phyloP scores from a whole-genome alignment of 148 eudicot species.

The Diospyros kaki region DNA sequence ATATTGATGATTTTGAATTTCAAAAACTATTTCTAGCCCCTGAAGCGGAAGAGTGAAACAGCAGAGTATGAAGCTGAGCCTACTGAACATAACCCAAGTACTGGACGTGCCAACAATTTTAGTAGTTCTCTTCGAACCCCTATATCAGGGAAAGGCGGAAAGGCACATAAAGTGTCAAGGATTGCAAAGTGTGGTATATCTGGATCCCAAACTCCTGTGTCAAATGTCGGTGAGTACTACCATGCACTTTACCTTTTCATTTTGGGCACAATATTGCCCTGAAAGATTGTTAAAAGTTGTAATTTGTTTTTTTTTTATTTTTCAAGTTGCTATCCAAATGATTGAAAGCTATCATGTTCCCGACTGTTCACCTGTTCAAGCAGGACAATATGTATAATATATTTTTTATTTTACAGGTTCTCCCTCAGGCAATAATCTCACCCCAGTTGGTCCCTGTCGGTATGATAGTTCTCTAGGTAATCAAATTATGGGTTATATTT shows the following conservation, averaged over 20 bases:
- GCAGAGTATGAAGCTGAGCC: slow-evolving; percentile 48
- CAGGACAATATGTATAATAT: neutral
- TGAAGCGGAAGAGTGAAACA: slow-evolving; percentile 63
- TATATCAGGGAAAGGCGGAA: slow-evolving; percentile 60
- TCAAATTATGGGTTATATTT: slow-evolving; percentile 1
- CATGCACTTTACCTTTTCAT: neutral
- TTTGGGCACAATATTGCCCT: neutral
- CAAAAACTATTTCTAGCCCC: slow-evolving; percentile 37
- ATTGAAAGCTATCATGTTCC: no score
- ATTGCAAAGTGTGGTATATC: slow-evolving; percentile 44
- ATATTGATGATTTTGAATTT: slow-evolving; percentile 13
- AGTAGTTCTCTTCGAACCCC: slow-evolving; percentile 66
- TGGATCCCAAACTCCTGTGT: slow-evolving; percentile 54
- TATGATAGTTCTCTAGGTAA: slow-evolving; percentile 97
- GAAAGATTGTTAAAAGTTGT: no score
- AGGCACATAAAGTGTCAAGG: slow-evolving; percentile 58
- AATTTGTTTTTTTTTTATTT: no score
- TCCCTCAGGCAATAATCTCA: slow-evolving; percentile 65
- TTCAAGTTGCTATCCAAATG: no score
- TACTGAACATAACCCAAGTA: slow-evolving; percentile 34
- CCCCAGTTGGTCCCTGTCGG: slow-evolving; percentile 83
- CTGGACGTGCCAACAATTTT: slow-evolving; percentile 44
- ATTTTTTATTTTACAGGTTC: slow-evolving; percentile 62
- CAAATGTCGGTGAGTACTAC: slow-evolving; percentile 55
- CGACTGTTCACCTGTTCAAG: no score